These are phyloP conservation scores for Didymella pomorum DNA, from an alignment of 2,329 filamentous ascomycete genomes.

Conservation along the genomic window DNA sequence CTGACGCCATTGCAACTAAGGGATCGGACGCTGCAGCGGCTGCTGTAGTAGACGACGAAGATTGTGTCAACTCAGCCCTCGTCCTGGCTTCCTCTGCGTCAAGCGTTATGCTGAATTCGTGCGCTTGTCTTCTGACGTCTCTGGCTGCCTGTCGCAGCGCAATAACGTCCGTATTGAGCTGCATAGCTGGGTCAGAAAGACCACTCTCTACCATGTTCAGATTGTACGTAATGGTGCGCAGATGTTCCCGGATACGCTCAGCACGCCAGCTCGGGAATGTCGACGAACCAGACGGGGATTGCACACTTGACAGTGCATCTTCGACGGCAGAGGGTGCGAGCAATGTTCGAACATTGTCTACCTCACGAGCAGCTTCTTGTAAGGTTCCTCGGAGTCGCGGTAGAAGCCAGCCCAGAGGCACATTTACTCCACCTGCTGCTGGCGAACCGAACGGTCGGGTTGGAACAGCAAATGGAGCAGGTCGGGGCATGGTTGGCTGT, in stretches of 20 bases:
- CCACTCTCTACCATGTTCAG: slow-evolving; percentile 41
- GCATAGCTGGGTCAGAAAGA: slow-evolving; percentile 38
- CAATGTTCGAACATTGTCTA: slow-evolving; percentile 42
- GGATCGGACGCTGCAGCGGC: slow-evolving; percentile 13
- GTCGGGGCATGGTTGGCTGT: slow-evolving; percentile 33
- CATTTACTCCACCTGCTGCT: slow-evolving; percentile 25
- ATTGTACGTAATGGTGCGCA: slow-evolving; percentile 34
- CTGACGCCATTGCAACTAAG: slow-evolving; percentile 13
- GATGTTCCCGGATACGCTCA: slow-evolving; percentile 37
- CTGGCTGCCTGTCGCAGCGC: slow-evolving; percentile 40
- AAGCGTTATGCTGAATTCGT: slow-evolving; percentile 33
- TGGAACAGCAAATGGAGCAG: slow-evolving; percentile 34
- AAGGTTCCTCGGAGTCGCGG: slow-evolving; percentile 34
- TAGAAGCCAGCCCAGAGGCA: slow-evolving; percentile 26
- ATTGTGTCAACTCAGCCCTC: not conserved
- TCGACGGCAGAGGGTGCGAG: slow-evolving; percentile 22
- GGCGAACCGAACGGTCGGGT: slow-evolving; percentile 28
- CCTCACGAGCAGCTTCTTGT: slow-evolving; percentile 40
- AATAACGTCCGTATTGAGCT: slow-evolving; percentile 40
- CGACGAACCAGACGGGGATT: slow-evolving; percentile 10
- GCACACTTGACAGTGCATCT: slow-evolving; percentile 16
- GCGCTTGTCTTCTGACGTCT: slow-evolving; percentile 38
- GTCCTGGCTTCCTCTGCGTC: slow-evolving; percentile 25
- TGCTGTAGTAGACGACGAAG: slow-evolving; percentile 8
- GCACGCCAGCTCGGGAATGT: slow-evolving; percentile 41